These are phyloP conservation scores for Ophiostoma himal-ulmi DNA, from an alignment of 2,329 filamentous ascomycete species.

Conservation along the genomic window DNA sequence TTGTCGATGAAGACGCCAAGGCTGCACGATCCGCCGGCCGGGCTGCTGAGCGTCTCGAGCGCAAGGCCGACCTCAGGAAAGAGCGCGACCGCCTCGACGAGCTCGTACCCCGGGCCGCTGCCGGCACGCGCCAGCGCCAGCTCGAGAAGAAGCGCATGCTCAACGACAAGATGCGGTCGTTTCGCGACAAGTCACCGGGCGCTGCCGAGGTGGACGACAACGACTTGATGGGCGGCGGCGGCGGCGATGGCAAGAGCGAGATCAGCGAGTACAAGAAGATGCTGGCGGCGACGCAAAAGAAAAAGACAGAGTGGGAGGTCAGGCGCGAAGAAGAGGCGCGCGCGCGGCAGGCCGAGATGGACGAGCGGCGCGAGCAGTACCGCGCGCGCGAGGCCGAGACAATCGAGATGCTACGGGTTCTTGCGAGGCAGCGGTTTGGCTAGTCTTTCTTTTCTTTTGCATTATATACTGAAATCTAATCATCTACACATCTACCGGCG, in stretches of 20 bases:
- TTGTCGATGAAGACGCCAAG: conserved; percentile 39
- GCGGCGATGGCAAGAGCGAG: conserved; percentile 46
- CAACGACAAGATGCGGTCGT: conserved; percentile 67
- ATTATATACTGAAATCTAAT: background rate
- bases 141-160: conserved; percentile 77
- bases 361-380: conserved; percentile 20
- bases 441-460: background rate
- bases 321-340: conserved; percentile 22
- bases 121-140: conserved; percentile 74
- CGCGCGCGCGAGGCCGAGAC: conserved; percentile 19
- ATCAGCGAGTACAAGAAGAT: conserved; percentile 49
- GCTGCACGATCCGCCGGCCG: conserved; percentile 40
- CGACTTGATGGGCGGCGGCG: conserved; percentile 72
- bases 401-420: conserved; percentile 14
- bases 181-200: conserved; percentile 62
- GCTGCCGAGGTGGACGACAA: conserved; percentile 60
- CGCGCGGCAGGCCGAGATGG: conserved; percentile 17
- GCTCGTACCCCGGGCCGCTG: conserved; percentile 74
- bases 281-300: conserved; percentile 59
- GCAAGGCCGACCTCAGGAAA: conserved; percentile 56
- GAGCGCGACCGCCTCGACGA: conserved; percentile 75
- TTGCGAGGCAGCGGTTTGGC: conserved; percentile 22
- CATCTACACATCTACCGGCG: background rate
- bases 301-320: conserved; percentile 52
- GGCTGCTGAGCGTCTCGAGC: conserved; percentile 48